Conservation (phyloP, 1,284 basidiomycete genomes). For the Apiotrichum mycotoxinovorans region DNA sequence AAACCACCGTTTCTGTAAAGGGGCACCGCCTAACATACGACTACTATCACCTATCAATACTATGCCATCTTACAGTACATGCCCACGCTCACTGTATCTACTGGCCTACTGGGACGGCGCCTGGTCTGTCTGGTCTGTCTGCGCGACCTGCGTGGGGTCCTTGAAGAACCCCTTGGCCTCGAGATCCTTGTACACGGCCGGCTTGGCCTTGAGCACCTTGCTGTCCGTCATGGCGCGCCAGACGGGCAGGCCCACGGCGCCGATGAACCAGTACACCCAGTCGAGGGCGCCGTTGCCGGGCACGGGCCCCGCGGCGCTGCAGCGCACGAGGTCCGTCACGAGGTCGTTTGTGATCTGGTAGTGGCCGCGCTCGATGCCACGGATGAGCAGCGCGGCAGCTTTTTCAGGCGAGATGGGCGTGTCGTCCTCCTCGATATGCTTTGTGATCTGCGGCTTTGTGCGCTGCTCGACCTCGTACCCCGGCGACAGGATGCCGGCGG, state of each 20-base stretch:
- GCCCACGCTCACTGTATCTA: no score
- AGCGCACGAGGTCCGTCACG: constrained; percentile 65
- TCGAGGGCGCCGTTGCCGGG: constrained; percentile 65
- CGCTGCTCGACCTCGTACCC: constrained; percentile 77
- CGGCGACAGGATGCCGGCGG: constrained; percentile 76
- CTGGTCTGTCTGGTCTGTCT: no score
- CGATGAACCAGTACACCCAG: constrained; percentile 51
- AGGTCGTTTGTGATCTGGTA: constrained; percentile 75
- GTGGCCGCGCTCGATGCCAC: constrained; percentile 68
- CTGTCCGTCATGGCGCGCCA: constrained; percentile 46
- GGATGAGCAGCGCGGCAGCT: constrained; percentile 62
- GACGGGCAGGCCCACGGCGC: constrained; percentile 49
- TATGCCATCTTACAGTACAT: no score
- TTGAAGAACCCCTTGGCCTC: neutral
- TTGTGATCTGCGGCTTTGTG: constrained; percentile 73
- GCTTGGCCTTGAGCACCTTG: constrained; percentile 6
- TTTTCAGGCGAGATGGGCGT: constrained; percentile 63
- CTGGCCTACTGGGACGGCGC: no score
- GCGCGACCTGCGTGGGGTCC: neutral
- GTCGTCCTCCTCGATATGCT: constrained; percentile 77
- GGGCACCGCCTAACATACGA: no score
- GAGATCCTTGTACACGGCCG: neutral
- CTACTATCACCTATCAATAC: no score
- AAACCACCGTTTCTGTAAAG: no score
- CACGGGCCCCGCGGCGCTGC: constrained; percentile 64